These are phyloP conservation scores for Canna indica DNA, from an alignment of 176 grass and related monocot species.

Conservation along the genomic window DNA sequence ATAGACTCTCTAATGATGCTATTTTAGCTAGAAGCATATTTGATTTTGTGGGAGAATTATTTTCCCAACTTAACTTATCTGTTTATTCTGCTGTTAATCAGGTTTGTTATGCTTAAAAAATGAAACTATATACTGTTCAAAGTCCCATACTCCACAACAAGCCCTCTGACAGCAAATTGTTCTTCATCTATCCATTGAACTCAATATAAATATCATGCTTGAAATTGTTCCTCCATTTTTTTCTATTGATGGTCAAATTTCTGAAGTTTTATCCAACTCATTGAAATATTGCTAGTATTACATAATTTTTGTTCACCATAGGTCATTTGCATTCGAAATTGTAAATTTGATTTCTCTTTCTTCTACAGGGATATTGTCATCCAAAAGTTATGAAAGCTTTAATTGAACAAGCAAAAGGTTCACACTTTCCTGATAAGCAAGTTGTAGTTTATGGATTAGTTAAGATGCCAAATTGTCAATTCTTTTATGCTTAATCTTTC, in stretches of 20 bases:
- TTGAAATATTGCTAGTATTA: too few relatives aligned
- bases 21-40: too few relatives aligned
- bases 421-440: too few relatives aligned
- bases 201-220: neutral
- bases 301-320: too few relatives aligned
- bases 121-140: neutral
- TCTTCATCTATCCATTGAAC: neutral
- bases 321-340: neutral
- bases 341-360: constrained; percentile 3
- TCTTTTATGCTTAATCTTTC: too few relatives aligned
- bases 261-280: too few relatives aligned
- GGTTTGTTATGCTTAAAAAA: constrained; percentile 22
- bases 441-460: too few relatives aligned
- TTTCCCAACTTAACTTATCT: too few relatives aligned
- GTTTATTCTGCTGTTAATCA: constrained; percentile 97
- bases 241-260: too few relatives aligned
- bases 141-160: neutral
- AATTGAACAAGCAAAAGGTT: constrained; percentile 73
- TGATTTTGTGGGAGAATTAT: too few relatives aligned
- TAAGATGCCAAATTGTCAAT: too few relatives aligned
- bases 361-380: constrained; percentile 75
- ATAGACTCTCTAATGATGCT: too few relatives aligned
- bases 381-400: constrained; percentile 75
- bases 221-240: neutral
- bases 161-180: neutral